These are phyloP conservation scores for Hermanozyma aechmeae DNA, from an alignment of 805 yeast species.

Conservation along the genomic window DNA sequence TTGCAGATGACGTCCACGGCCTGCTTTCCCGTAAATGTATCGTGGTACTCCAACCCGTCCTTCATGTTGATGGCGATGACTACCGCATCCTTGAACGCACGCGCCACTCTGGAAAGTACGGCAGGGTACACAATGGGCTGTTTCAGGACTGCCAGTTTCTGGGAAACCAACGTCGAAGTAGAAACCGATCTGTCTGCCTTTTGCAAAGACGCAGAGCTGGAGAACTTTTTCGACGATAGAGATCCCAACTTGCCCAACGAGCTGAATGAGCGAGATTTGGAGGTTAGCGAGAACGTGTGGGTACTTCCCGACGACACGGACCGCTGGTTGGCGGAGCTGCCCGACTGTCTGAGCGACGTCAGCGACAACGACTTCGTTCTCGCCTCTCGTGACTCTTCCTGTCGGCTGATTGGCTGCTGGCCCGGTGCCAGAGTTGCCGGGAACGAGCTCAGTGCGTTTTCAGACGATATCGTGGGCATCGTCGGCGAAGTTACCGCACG, in stretches of 20 bases:
- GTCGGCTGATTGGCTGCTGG: too few species aligned
- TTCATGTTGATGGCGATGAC: constrained; percentile 72
- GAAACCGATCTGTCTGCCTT: constrained; percentile 22
- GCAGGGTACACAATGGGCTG: constrained; percentile 87
- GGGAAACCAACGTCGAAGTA: constrained; percentile 18
- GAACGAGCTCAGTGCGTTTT: too few species aligned
- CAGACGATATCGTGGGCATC: too few species aligned
- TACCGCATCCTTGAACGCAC: constrained; percentile 59
- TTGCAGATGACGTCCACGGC: constrained; percentile 88
- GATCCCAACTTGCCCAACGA: constrained; percentile 32
- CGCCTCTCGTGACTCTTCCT: too few species aligned
- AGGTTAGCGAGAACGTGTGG: constrained; percentile 18
- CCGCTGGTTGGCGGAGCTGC: constrained; percentile 23
- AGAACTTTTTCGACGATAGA: constrained; percentile 30
- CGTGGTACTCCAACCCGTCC: constrained; percentile 85
- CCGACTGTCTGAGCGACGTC: constrained; percentile 9
- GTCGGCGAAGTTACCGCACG: too few species aligned
- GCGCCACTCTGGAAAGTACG: constrained; percentile 74
- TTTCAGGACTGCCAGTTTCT: constrained; percentile 36
- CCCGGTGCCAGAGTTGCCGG: too few species aligned
- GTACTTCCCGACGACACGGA: constrained; percentile 14
- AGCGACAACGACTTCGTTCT: constrained; percentile 24
- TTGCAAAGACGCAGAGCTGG: constrained; percentile 22
- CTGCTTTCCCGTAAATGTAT: constrained; percentile 87
- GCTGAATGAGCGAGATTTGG: constrained; percentile 32